These are phyloP conservation scores for Tylopilus sp. DNA, from an alignment of 1,284 basidiomycete species.

Conservation along the genomic window DNA sequence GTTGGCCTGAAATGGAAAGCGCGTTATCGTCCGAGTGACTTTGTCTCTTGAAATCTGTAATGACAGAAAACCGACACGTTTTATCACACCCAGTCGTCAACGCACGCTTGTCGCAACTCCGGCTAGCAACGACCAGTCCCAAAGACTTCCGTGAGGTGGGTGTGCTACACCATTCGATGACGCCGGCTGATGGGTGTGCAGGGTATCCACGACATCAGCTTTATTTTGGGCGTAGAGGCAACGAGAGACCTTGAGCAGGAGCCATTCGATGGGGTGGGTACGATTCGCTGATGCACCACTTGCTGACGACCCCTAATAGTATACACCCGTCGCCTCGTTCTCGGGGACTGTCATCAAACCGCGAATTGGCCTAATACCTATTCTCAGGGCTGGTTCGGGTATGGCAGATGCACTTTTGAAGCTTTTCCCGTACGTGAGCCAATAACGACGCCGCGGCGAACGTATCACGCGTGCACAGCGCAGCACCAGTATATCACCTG, in stretches of 20 bases:
- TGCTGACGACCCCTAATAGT: conserved; percentile 34
- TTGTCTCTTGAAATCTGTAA: no score
- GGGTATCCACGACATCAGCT: conserved; percentile 70
- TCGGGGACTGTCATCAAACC: conserved; percentile 65
- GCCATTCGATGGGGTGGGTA: conserved; percentile 58
- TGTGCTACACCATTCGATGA: not conserved
- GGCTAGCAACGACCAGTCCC: conserved; percentile 56
- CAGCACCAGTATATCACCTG: conserved; percentile 85
- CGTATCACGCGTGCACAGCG: conserved; percentile 35
- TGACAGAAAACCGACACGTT: conserved; percentile 44
- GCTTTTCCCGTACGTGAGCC: conserved; percentile 66
- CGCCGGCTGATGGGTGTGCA: conserved; percentile 17
- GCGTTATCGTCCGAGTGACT: no score
- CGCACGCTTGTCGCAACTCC: conserved; percentile 67
- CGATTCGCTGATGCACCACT: not conserved
- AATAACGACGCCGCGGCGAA: not conserved
- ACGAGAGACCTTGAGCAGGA: conserved; percentile 59
- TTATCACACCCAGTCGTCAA: conserved; percentile 72
- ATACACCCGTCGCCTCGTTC: conserved; percentile 66
- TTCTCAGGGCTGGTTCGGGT: conserved; percentile 90
- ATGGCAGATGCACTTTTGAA: conserved; percentile 86
- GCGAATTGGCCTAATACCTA: conserved; percentile 83
- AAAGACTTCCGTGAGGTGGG: conserved; percentile 78
- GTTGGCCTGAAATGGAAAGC: conserved; percentile 5
- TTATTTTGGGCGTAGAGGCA: conserved; percentile 75